Percentiles rank a stretch among this genome's conserved stretches.
Evolutionary conservation across 768 basidiomycete genomes (phyloP).

Genomic region (Podaxis pistillaris): DNA sequence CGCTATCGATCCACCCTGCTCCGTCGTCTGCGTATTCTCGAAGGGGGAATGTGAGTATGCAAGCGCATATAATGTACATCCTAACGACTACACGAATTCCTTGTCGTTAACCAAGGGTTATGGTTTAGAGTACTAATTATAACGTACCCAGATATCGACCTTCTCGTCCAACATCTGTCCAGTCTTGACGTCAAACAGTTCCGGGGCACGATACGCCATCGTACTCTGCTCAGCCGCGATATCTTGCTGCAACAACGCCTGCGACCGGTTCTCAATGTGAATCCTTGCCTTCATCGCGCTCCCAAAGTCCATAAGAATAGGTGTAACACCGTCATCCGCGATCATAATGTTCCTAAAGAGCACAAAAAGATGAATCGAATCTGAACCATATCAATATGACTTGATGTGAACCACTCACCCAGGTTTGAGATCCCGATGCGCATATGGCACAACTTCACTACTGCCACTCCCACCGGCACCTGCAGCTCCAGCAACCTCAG

Average conservation of each 20-base stretch:
- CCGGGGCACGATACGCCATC: constrained; percentile 98
- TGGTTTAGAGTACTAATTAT: background rate
- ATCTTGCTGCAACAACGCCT: constrained; percentile 92
- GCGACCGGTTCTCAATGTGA: constrained; percentile 74
- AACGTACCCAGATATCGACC: constrained; percentile 91
- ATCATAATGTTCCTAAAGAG: constrained; percentile 88
- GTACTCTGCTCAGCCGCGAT: constrained; percentile 97
- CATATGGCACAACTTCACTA: constrained; percentile 77
- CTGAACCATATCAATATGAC: background rate
- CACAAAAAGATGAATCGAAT: background rate
- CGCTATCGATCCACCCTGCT: constrained; percentile 94
- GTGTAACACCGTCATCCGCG: constrained; percentile 80
- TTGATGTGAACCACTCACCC: constrained; percentile 52
- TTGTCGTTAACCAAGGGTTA: constrained; percentile 2
- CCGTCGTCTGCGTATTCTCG: constrained; percentile 87
- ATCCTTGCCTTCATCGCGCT: constrained; percentile 87
- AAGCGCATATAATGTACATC: constrained; percentile 92
- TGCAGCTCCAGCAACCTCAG: constrained; percentile 31
- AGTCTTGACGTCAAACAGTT: constrained; percentile 97
- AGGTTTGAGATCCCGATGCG: constrained; percentile 95
- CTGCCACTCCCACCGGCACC: constrained; percentile 40
- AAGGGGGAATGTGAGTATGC: constrained; percentile 97
- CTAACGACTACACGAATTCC: constrained; percentile 68
- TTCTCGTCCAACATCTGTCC: constrained; percentile 86
- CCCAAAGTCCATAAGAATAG: constrained; percentile 98